A percentile compares a stretch with the other conserved stretches of the same genome.
These are phyloP conservation scores for Cryptosporidium parvum DNA, from an alignment of 169 alveolate genomes.

Conservation along the genomic window DNA sequence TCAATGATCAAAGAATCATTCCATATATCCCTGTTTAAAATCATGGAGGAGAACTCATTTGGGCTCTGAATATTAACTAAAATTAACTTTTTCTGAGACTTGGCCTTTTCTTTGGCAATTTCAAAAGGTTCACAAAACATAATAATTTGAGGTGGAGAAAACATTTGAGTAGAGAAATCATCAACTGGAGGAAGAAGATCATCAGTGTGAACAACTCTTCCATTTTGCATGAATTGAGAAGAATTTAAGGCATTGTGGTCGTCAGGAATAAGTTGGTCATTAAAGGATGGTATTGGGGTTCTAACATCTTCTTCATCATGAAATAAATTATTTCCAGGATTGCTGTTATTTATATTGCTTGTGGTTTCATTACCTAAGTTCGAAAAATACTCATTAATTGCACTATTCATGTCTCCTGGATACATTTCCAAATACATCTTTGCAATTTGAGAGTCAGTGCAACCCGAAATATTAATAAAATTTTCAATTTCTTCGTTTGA, in stretches of 20 bases:
- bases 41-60: conserved; percentile 51
- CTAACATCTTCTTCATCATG: conserved; percentile 29
- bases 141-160: conserved; percentile 55
- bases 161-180: conserved; percentile 64
- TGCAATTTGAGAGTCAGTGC: conserved; percentile 37
- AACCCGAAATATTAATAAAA: conserved; percentile 30
- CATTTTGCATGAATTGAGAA: background rate
- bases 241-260: background rate
- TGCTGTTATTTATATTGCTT: background rate
- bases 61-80: conserved; percentile 70
- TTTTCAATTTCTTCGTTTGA: conserved; percentile 35
- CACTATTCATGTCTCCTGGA: conserved; percentile 59
- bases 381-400: conserved; percentile 64
- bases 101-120: conserved; percentile 54
- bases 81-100: conserved; percentile 19
- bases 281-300: conserved; percentile 71
- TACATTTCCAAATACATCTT: conserved; percentile 55
- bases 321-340: background rate
- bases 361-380: conserved; percentile 27
- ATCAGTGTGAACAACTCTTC: background rate
- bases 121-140: conserved; percentile 58
- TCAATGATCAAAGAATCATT: conserved; percentile 54
- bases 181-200: conserved; percentile 26
- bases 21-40: conserved; percentile 71
- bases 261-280: conserved; percentile 70